Conservation (phyloP, 1,284 basidiomycete genomes). For the Anthracocystis walkeri region DNA sequence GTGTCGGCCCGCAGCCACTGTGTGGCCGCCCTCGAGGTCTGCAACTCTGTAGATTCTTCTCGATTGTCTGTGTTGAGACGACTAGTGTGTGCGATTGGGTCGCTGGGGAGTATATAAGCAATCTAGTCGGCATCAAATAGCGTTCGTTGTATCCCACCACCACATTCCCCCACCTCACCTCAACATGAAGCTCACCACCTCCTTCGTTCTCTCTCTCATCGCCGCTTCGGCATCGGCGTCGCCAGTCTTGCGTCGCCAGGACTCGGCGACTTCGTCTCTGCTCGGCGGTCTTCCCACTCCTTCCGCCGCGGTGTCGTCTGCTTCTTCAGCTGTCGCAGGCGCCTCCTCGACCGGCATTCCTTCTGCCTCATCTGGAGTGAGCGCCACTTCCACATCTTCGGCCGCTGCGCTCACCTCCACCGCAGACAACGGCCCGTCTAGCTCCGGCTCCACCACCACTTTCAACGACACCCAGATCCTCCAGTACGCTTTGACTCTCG, state of each 20-base stretch:
- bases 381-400: not conserved
- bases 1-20: no score
- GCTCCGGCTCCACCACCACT: conserved; percentile 1
- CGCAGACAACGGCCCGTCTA: not conserved
- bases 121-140: not conserved
- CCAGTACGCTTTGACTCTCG: conserved; percentile 59
- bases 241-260: conserved; percentile 29
- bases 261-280: not conserved
- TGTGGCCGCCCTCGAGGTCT: conserved; percentile 6
- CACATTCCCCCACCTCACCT: not conserved
- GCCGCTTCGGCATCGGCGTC: conserved; percentile 33
- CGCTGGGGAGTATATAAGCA: conserved; percentile 22
- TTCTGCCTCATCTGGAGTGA: not conserved
- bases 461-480: conserved; percentile 57
- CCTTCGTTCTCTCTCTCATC: conserved; percentile 36
- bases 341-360: not conserved
- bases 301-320: not conserved
- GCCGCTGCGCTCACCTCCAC: conserved; percentile 3
- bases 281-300: conserved; percentile 9
- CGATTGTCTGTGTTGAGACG: conserved; percentile 9
- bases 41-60: conserved; percentile 13
- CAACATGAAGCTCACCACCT: conserved; percentile 40
- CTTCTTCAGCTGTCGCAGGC: not conserved
- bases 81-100: no score
- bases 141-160: not conserved